These are phyloP conservation scores for Tagetes patula DNA, from an alignment of 129 eudicot genomes.

Conservation along the genomic window DNA sequence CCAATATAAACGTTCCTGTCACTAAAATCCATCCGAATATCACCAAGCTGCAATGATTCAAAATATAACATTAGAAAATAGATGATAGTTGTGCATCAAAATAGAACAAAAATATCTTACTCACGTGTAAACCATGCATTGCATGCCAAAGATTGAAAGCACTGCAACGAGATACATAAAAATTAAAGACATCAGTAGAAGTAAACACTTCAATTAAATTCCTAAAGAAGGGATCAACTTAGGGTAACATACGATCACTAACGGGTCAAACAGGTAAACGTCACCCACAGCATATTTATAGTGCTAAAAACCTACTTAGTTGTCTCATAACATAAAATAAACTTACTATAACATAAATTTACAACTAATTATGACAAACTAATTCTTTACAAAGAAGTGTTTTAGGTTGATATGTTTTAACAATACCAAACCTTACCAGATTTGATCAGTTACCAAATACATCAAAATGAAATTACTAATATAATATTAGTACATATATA, in stretches of 20 bases:
- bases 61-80: background rate
- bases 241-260: background rate
- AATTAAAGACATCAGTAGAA: background rate
- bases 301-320: background rate
- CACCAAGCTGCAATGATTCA: conserved; percentile 69
- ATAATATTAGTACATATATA: background rate
- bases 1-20: conserved; percentile 76
- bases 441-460: background rate
- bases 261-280: background rate
- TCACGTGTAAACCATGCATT: conserved; percentile 79
- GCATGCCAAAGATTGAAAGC: conserved; percentile 83
- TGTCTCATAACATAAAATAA: background rate
- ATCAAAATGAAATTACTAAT: background rate
- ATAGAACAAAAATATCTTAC: conserved; percentile 37
- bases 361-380: background rate
- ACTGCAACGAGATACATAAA: conserved; percentile 48
- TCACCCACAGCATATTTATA: background rate
- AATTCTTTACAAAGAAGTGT: background rate
- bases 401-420: background rate
- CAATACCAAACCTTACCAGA: background rate
- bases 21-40: conserved; percentile 93
- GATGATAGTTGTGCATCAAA: background rate
- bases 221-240: background rate
- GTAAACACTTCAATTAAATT: background rate
- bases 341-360: background rate